Evolutionary conservation across 179 eudicot genomes (phyloP).

Genomic region (Patellifolia procumbens): DNA sequence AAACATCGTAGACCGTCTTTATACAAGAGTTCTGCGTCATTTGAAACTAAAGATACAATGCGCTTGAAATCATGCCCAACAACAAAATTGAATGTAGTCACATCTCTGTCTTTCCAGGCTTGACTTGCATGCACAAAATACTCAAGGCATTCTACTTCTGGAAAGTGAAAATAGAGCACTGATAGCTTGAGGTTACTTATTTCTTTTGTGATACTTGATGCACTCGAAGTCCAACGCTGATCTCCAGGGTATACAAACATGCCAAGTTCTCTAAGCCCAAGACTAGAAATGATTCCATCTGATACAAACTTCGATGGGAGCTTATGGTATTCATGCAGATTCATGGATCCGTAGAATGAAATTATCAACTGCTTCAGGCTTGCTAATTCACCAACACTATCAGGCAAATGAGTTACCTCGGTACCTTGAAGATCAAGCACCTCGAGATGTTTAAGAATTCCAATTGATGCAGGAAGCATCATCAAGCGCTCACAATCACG

Average conservation of each 20-base stretch:
- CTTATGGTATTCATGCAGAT: slow-evolving; percentile 17
- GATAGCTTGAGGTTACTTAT: slow-evolving; percentile 26
- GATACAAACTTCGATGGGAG: slow-evolving; percentile 30
- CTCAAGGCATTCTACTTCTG: slow-evolving; percentile 19
- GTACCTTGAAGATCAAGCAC: slow-evolving; percentile 44
- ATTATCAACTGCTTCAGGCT: slow-evolving; percentile 29
- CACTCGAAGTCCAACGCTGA: slow-evolving; percentile 33
- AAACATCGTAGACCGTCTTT: slow-evolving; percentile 28
- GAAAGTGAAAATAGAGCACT: slow-evolving; percentile 33
- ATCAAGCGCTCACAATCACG: slow-evolving; percentile 32
- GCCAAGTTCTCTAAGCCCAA: slow-evolving; percentile 24
- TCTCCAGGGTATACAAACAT: slow-evolving; percentile 34
- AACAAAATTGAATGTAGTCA: slow-evolving; percentile 28
- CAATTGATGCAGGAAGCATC: slow-evolving; percentile 31
- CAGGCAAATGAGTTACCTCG: slow-evolving; percentile 32
- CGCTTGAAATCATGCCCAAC: slow-evolving; percentile 36
- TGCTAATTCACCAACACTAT: slow-evolving; percentile 22
- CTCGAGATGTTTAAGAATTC: slow-evolving; percentile 28
- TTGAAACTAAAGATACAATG: slow-evolving; percentile 18
- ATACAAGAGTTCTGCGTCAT: slow-evolving; percentile 22
- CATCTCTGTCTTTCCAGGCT: slow-evolving; percentile 23
- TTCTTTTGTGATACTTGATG: slow-evolving; percentile 25
- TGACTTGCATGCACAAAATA: slow-evolving; percentile 23
- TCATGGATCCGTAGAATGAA: slow-evolving; percentile 33
- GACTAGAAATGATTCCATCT: slow-evolving; percentile 14